Evolutionary conservation across 805 yeast species (phyloP).

Genomic region (Tanozyma kutaoensis): DNA sequence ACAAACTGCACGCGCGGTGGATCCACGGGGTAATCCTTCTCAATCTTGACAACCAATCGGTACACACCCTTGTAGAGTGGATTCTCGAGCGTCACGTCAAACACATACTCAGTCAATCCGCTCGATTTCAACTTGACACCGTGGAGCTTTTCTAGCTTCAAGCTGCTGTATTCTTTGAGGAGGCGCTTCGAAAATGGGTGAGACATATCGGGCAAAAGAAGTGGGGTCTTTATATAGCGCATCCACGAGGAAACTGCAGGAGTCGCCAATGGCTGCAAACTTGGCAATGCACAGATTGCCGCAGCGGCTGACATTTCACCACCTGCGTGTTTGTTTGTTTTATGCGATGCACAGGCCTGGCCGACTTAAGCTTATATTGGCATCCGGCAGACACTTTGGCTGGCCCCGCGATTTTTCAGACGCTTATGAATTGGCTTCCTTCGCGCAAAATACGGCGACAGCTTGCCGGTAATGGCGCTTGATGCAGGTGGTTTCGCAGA

Average conservation of each 20-base stretch:
- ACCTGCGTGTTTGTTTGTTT: background rate
- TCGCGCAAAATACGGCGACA: constrained; percentile 1
- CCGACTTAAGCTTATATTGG: background rate
- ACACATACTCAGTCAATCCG: constrained; percentile 2
- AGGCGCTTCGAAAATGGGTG: constrained; percentile 6
- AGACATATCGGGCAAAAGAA: constrained; percentile 3
- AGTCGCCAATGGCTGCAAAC: background rate
- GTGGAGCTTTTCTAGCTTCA: constrained; percentile 1
- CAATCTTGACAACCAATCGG: constrained; percentile 3
- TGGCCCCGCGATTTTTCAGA: background rate
- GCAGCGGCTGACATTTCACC: background rate
- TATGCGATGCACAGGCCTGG: background rate
- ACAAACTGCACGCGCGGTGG: constrained; percentile 6
- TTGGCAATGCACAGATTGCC: background rate
- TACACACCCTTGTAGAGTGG: constrained; percentile 3
- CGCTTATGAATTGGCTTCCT: background rate
- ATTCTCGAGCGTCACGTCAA: constrained; percentile 3
- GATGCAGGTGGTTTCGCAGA: background rate
- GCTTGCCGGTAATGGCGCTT: constrained; percentile 1
- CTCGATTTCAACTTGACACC: constrained; percentile 4
- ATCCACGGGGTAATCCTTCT: constrained; percentile 6
- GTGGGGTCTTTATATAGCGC: background rate
- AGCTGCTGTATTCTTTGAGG: constrained; percentile 5
- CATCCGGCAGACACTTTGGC: background rate
- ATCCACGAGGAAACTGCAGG: background rate